Conservation (phyloP, 164 flowering plant species). For the Saururus chinensis region DNA sequence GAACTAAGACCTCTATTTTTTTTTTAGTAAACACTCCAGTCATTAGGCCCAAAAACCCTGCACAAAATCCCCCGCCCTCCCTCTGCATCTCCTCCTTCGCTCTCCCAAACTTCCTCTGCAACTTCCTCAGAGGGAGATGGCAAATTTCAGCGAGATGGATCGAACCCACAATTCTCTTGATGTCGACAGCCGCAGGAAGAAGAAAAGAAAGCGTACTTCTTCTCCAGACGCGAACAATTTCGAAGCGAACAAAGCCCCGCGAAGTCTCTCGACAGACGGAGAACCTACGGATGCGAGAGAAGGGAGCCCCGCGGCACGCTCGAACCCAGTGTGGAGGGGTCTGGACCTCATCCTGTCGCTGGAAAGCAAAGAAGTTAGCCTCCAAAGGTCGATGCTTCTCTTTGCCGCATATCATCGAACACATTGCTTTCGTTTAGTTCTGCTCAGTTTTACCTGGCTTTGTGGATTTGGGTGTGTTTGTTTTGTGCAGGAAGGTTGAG, state of each 20-base stretch:
- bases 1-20: too few species aligned
- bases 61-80: too few species aligned
- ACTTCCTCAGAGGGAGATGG: too few species aligned
- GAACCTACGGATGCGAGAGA: slow-evolving; percentile 9
- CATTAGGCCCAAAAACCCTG: too few species aligned
- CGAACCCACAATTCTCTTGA: too few species aligned
- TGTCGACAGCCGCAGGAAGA: too few species aligned
- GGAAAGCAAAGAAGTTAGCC: slow-evolving; percentile 27
- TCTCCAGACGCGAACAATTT: too few species aligned
- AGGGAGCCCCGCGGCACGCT: background rate
- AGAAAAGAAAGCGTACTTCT: too few species aligned
- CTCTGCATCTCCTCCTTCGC: too few species aligned
- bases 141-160: too few species aligned
- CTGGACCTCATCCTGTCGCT: slow-evolving; percentile 44
- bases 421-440: background rate
- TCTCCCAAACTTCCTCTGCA: too few species aligned
- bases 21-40: too few species aligned
- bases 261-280: background rate
- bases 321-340: slow-evolving; percentile 37
- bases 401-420: background rate
- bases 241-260: slow-evolving; percentile 14
- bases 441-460: background rate
- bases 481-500: slow-evolving; percentile 60
- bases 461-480: background rate
- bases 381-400: slow-evolving; percentile 32